Percentiles rank a stretch among this genome's conserved stretches.
phyloP scores from a whole-genome alignment of 495 filamentous ascomycete species.

The Penicillium fimorum region DNA sequence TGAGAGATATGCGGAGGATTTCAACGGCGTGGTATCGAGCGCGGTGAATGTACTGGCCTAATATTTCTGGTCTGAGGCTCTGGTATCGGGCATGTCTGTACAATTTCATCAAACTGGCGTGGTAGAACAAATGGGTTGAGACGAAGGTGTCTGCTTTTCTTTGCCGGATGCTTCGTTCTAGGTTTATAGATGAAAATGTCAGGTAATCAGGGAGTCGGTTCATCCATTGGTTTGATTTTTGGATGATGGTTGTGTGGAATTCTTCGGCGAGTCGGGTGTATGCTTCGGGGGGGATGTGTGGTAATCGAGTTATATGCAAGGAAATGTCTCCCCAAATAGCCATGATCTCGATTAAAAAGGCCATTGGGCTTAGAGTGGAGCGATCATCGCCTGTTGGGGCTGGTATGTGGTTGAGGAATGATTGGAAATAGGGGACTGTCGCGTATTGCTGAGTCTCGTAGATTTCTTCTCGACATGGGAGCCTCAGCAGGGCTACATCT shows the following conservation, averaged over 20 bases:
- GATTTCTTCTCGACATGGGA: slow-evolving; percentile 56
- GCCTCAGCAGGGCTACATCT: slow-evolving; percentile 60
- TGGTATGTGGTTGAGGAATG: slow-evolving; percentile 35
- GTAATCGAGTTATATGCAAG: slow-evolving; percentile 53
- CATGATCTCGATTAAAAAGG: slow-evolving; percentile 57
- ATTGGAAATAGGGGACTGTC: slow-evolving; percentile 57
- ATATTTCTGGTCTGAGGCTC: slow-evolving; percentile 28
- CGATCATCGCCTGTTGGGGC: slow-evolving; percentile 29
- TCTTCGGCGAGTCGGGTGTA: slow-evolving; percentile 46
- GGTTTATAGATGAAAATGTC: slow-evolving; percentile 49
- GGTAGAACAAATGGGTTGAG: slow-evolving; percentile 60
- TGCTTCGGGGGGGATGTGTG: slow-evolving; percentile 45
- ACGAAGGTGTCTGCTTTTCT: slow-evolving; percentile 55
- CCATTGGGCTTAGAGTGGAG: slow-evolving; percentile 53
- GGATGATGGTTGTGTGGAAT: slow-evolving; percentile 50
- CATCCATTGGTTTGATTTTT: slow-evolving; percentile 50
- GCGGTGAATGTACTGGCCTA: slow-evolving; percentile 38
- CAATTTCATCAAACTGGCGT: slow-evolving; percentile 58
- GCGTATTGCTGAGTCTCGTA: slow-evolving; percentile 57
- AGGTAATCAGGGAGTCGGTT: slow-evolving; percentile 46
- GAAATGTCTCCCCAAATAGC: slow-evolving; percentile 65
- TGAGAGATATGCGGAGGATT: slow-evolving; percentile 36
- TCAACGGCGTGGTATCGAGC: slow-evolving; percentile 44
- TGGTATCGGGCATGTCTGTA: slow-evolving; percentile 57
- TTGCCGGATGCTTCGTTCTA: slow-evolving; percentile 44